Evolutionary conservation across 2,329 filamentous ascomycete genomes (phyloP).

Genomic region (Chrysosporium keratinophilum): DNA sequence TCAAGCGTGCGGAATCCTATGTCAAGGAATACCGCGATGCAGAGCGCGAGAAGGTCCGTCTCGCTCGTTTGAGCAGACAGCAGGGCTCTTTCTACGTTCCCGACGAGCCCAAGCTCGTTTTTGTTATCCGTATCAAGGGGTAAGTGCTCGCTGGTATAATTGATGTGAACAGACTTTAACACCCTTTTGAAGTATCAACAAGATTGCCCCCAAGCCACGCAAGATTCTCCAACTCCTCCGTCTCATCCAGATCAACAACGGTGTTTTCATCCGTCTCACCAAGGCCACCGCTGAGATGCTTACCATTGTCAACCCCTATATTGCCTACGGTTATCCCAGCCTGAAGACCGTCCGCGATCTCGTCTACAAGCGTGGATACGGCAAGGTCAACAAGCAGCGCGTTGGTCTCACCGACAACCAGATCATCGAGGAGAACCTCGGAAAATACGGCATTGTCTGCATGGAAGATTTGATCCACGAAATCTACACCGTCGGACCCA

Average conservation of each 20-base stretch:
- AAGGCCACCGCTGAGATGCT: slow-evolving; percentile 97
- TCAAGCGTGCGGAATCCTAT: slow-evolving; percentile 99
- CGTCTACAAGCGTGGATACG: slow-evolving; percentile 99
- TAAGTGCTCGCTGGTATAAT: slow-evolving; percentile 33
- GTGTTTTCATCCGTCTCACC: slow-evolving; percentile 93
- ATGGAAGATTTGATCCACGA: slow-evolving; percentile 99
- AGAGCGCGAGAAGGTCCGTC: slow-evolving; percentile 97
- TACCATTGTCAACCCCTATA: slow-evolving; percentile 96
- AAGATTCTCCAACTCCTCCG: slow-evolving; percentile 99
- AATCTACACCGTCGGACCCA: slow-evolving; percentile 96
- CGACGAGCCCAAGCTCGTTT: slow-evolving; percentile 91
- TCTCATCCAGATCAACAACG: slow-evolving; percentile 99
- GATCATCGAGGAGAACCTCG: slow-evolving; percentile 91
- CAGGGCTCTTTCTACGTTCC: slow-evolving; percentile 89
- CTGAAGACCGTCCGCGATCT: slow-evolving; percentile 98
- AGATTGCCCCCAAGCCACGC: slow-evolving; percentile 99
- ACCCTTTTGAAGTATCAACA: slow-evolving; percentile 84
- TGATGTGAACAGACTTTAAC: neutral
- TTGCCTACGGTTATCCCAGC: slow-evolving; percentile 99
- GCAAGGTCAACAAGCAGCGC: slow-evolving; percentile 98
- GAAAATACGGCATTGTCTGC: slow-evolving; percentile 98
- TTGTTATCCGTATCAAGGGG: slow-evolving; percentile 98
- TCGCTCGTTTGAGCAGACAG: slow-evolving; percentile 78
- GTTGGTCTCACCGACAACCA: slow-evolving; percentile 93
- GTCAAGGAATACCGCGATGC: slow-evolving; percentile 98